phyloP scores from a whole-genome alignment of 495 filamentous ascomycete species.

The Talaromyces borbonicus region DNA sequence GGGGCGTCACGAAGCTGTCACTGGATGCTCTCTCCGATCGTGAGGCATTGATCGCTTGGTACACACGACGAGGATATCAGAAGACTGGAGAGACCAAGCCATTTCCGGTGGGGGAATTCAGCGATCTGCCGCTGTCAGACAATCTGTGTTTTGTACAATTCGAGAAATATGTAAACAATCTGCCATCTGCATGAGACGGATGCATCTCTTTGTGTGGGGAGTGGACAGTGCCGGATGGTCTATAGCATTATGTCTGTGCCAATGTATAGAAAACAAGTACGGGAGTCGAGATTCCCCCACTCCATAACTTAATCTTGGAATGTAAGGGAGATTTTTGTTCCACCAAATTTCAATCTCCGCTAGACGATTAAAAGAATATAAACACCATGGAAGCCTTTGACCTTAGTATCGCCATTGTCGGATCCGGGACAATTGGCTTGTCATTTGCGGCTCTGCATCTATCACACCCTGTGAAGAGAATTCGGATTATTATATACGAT shows the following conservation, averaged over 20 bases:
- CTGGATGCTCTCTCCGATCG: slow-evolving; percentile 33
- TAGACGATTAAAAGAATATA: not conserved
- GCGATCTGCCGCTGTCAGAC: slow-evolving; percentile 19
- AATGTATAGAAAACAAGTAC: no score
- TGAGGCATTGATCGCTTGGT: slow-evolving; percentile 32
- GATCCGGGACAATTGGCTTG: slow-evolving; percentile 50
- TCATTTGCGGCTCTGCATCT: slow-evolving; percentile 50
- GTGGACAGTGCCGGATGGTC: no score
- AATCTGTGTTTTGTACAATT: slow-evolving; percentile 31
- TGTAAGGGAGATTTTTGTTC: no score
- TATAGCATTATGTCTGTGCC: no score
- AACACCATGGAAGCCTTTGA: not conserved
- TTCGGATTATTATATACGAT: slow-evolving; percentile 39
- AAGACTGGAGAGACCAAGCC: slow-evolving; percentile 25
- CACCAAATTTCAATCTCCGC: no score
- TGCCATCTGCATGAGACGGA: not conserved
- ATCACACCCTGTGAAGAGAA: slow-evolving; percentile 23
- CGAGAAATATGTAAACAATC: slow-evolving; percentile 12
- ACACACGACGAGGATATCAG: slow-evolving; percentile 30
- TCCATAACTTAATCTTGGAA: no score
- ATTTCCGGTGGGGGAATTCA: slow-evolving; percentile 27
- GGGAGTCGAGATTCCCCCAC: no score
- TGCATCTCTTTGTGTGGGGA: no score
- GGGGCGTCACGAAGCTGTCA: slow-evolving; percentile 20
- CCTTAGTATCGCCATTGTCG: slow-evolving; percentile 38